Evolutionary conservation across 768 basidiomycete species (phyloP), one percentile per base, ranked within the genome.

Genomic region (Kwoniella sp.): DNA sequence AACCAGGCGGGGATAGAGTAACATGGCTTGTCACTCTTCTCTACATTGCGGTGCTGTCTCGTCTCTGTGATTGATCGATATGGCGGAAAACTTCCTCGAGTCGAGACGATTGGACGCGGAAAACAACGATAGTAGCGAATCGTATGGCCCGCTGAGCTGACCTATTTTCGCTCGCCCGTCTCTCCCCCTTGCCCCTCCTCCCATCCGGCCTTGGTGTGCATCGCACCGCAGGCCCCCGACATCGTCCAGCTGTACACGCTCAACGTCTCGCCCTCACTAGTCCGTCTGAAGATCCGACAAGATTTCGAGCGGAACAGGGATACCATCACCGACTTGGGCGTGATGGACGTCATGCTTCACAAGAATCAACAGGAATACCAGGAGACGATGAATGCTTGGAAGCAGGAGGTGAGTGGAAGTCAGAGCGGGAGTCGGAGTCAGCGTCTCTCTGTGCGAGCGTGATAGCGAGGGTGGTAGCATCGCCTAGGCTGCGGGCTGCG

Each of bases 311-410:
- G 85, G 68, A 90, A 95, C 84, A 86, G 89, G 59, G 84, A 90
- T 73, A 65, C 56, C 9, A 87, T 96, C 41, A 87, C 88, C 51
- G 92, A 98, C 82, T 82, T 86, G 28, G 86, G 87, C 61, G 87
- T 90, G 25, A 87, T 98, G 78, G 93, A 99, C 79, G 83, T 95
- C 51, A 84, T 97, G 72, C 76, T 96, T 45, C 85, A 89, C 76
- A 97, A 97, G 84, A 85, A 86, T 58, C 84, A 87, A 68, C 89
- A 88, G 82, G 93, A 97, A 71, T 91, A 87, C 76, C 95, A 98
- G 84, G 95, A 97, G 84, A 89, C 89, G 58, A 84, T 96, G 85
- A 97, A 97, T 78, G 86, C 86, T 73, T 97, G 93, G 93, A 93
- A 93, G 77, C 90, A 91, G 83, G 85, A 79, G 73, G 79, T 81